phyloP scores from a whole-genome alignment of 2,329 filamentous ascomycete genomes.

The Lasiodiplodia hormozganensis region DNA sequence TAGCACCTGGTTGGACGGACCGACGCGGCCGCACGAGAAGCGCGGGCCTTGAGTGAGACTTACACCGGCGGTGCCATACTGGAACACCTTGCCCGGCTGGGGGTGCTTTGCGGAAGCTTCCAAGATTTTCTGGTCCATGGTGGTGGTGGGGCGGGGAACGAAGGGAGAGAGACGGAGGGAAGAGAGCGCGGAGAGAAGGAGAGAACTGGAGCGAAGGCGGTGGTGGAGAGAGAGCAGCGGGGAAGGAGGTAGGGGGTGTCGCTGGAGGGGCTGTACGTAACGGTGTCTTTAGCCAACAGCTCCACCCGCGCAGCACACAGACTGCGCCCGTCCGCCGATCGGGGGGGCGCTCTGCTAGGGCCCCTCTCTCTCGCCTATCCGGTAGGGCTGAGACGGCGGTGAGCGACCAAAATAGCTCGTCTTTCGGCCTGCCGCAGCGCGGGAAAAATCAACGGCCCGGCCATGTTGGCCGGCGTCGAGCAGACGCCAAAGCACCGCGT shows the following conservation, averaged over 20 bases:
- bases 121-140: constrained; percentile 36
- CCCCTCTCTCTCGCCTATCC: neutral
- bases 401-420: constrained; percentile 19
- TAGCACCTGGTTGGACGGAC: constrained; percentile 29
- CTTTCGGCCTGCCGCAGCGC: neutral
- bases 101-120: constrained; percentile 42
- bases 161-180: neutral
- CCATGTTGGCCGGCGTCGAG: neutral
- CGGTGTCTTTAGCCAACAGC: constrained; percentile 17
- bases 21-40: constrained; percentile 32
- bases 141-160: constrained; percentile 3
- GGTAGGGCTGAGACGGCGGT: constrained; percentile 29
- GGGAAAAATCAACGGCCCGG: constrained; percentile 28
- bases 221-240: constrained; percentile 10
- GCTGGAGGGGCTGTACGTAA: constrained; percentile 22
- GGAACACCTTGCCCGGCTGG: constrained; percentile 41
- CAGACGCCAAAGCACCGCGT: constrained; percentile 2
- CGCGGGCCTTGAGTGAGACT: constrained; percentile 40
- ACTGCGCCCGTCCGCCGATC: constrained; percentile 21
- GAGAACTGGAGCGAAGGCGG: constrained; percentile 7
- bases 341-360: constrained; percentile 22
- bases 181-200: constrained; percentile 12
- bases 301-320: constrained; percentile 23
- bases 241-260: constrained; percentile 27
- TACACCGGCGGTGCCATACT: constrained; percentile 56